Base-by-base conservation (phyloP, 495 filamentous ascomycete genomes). In the Thermothielavioides terrestris region DNA sequence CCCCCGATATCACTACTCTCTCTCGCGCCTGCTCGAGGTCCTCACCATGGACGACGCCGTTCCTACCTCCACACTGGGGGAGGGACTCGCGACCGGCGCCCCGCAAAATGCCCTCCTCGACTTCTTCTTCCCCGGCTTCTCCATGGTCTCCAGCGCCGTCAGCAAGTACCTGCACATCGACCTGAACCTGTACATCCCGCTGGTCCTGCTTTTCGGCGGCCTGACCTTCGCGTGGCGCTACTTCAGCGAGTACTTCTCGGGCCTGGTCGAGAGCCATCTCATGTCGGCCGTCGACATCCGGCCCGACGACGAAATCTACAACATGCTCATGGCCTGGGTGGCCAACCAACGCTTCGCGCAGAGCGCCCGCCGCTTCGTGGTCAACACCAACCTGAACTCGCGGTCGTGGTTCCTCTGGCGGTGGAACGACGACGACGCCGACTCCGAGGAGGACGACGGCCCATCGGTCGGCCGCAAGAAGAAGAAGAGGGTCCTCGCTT, bases 111-210 rank as follows among this genome's bases (percentile, higher is more conserved):
- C 55, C n/a, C 68, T 88, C n/a, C 71, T 90, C 14, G 84, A 90
- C 52, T 71, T 77, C 22, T 75, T 90, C 61, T 80, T 90, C 47
- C 86, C 86, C 0, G 86, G 85, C 14, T 88, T 86, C 63, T 74
- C 79, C 1, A 60, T 84, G 53, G 68, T 86, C 43, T 81, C 82
- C 0, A 65, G 74, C 2, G 73, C 80, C 21, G 55, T 86, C 6
- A 64, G 77, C 6, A 77, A 77, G 22, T 76, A 80, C 46, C 66
- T 86, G 2, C 73, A 81, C 36, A 74, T 94, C 62, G 86, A 94
- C 57, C 67, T 88, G 11, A 81, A 79, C 39, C 45, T 81, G n/a
- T 82, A 87, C 62, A 73, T 90, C 32, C 83, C 84, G 2, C 62
- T 81, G 12, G 53, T 86, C 0, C 46, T 87, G 2, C 54, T 77